These are phyloP conservation scores for Fagus crenata DNA, from an alignment of 306 rosid genomes.

Conservation along the genomic window DNA sequence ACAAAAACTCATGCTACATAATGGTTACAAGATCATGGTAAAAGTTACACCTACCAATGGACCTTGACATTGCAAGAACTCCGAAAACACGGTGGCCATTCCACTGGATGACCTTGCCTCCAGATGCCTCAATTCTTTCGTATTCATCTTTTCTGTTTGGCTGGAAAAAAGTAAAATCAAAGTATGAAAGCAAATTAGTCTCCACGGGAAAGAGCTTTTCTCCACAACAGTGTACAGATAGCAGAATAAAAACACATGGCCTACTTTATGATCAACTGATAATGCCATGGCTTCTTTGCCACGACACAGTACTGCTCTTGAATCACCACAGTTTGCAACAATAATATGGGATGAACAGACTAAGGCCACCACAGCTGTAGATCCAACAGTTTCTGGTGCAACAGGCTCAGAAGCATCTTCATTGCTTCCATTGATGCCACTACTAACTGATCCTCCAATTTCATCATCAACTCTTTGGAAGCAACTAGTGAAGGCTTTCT, in stretches of 20 bases:
- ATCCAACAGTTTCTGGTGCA: conserved; percentile 64
- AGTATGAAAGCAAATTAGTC: not conserved
- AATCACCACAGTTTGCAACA: conserved; percentile 63
- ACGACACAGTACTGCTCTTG: conserved; percentile 60
- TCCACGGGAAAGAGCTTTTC: not conserved
- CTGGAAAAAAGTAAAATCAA: conserved; percentile 28
- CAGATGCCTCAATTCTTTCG: conserved; percentile 55
- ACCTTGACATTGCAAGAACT: conserved; percentile 65
- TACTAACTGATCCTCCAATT: conserved; percentile 45
- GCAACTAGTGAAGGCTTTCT: conserved; percentile 45
- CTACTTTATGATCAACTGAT: conserved; percentile 60
- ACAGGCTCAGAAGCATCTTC: conserved; percentile 41
- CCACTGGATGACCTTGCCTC: conserved; percentile 64
- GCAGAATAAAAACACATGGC: conserved; percentile 3
- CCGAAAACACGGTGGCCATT: conserved; percentile 60
- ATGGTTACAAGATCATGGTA: not conserved
- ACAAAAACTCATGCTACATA: not conserved
- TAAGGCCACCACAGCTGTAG: conserved; percentile 58
- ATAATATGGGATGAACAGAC: conserved; percentile 58
- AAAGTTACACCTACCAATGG: conserved; percentile 47
- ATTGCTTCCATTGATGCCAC: conserved; percentile 7
- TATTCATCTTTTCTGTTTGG: conserved; percentile 64
- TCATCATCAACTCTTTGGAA: conserved; percentile 54
- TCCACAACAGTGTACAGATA: not conserved
- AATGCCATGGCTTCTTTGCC: conserved; percentile 53